These are phyloP conservation scores for Penicillium crystallinum DNA, from an alignment of 495 filamentous ascomycete genomes.

Conservation along the genomic window DNA sequence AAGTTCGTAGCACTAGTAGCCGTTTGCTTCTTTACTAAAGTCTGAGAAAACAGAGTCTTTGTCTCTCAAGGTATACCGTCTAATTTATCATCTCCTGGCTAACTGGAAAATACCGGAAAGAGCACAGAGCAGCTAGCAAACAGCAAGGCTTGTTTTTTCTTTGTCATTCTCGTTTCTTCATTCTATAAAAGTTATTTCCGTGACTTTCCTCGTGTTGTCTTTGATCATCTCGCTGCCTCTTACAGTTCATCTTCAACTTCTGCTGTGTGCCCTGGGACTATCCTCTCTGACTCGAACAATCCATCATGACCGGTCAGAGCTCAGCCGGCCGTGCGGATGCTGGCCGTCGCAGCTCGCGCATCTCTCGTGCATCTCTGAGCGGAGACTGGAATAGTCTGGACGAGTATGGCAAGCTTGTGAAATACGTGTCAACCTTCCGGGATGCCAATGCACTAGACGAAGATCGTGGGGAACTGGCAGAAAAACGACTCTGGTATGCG, in stretches of 20 bases:
- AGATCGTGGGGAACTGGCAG: slow-evolving; percentile 23
- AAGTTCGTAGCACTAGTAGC: background rate
- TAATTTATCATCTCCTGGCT: too few relatives aligned
- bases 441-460: slow-evolving; percentile 34
- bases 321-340: slow-evolving; percentile 15
- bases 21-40: background rate
- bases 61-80: background rate
- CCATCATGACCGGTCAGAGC: slow-evolving; percentile 15
- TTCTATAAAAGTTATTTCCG: background rate
- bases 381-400: slow-evolving; percentile 38
- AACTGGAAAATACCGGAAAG: too few relatives aligned
- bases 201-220: background rate
- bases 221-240: background rate
- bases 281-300: background rate
- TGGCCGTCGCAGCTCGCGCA: slow-evolving; percentile 26
- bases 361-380: slow-evolving; percentile 37
- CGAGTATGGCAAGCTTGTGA: slow-evolving; percentile 54
- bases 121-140: background rate
- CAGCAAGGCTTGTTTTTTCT: background rate
- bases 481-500: slow-evolving; percentile 45
- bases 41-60: background rate
- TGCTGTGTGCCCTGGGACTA: background rate
- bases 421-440: slow-evolving; percentile 60
- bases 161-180: background rate
- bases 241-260: background rate